Evolutionary conservation across 208 protist genomes (phyloP), one percentile per base, ranked within the genome.

Genomic region (Acanthamoeba castellanii): DNA sequence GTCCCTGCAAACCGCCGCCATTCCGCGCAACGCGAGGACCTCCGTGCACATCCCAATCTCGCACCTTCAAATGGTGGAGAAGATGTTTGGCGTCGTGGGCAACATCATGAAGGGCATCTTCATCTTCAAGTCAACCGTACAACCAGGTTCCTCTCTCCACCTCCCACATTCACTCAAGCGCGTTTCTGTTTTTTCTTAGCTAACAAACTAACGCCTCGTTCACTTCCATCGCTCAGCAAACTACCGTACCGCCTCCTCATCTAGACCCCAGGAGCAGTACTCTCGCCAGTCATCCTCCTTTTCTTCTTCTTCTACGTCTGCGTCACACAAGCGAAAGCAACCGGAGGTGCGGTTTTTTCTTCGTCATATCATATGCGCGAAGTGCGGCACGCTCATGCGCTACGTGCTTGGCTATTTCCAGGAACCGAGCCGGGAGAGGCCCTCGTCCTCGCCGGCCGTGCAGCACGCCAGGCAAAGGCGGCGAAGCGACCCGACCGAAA

Each of bases 51-150:
- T 87, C 27, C 78, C 78, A 8, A 87, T 57, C 78, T 42, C 78
- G 47, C 78, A 87, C 20, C 52, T 87, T 3, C 78, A 87, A n/a
- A 87, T 87, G 78, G 78, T 87, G 47, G 78, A 87, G 78, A 87
- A 87, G 78, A 87, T 87, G 78, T 87, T 87, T 61, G 78, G 78
- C 18, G 78, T 87, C 52, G 78, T 87, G 14, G 78, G 78, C 78
- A 87, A 87, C 78, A 87, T 87, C 78, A 87, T 87, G 78, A 87
- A 87, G 78, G 78, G 78, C 78, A 87, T 87, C 42, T 87, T 87
- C n/a, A 87, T 87, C 45, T 87, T 87, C 78, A 87, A 87, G 30
- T 64, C 78, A 0, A 87, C 78, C n/a, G n/a, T 61, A 9, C 27
- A 87, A 20, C 18, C 52, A 42, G 25, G 78, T 87, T 37, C 30